Evolutionary conservation across 208 protist genomes (phyloP).

Genomic region (Crithidia bombi): DNA sequence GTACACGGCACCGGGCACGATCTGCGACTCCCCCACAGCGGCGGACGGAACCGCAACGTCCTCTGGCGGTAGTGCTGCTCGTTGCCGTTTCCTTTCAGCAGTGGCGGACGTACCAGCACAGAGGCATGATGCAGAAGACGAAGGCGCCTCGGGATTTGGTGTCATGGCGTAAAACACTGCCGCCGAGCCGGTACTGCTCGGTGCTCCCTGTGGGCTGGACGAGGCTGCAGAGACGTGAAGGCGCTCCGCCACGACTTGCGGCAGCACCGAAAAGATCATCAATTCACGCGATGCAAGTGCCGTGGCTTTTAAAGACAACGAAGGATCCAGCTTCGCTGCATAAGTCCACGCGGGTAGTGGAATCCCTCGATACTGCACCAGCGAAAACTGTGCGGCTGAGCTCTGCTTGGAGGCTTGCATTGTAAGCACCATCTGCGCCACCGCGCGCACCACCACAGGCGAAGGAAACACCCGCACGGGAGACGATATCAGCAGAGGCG

Average conservation of each 20-base stretch:
- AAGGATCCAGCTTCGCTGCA: not conserved
- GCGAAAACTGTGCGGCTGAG: conserved; percentile 17
- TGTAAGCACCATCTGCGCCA: conserved; percentile 33
- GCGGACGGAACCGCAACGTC: not conserved
- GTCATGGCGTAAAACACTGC: conserved; percentile 3
- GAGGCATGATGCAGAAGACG: too few relatives aligned
- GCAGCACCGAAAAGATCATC: conserved; percentile 21
- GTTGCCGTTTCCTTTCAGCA: not conserved
- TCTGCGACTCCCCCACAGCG: not conserved
- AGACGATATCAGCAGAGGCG: not conserved
- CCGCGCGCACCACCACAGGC: conserved; percentile 19
- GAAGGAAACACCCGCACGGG: conserved; percentile 14
- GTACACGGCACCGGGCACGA: not conserved
- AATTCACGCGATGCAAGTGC: not conserved
- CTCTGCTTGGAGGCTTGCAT: conserved; percentile 21
- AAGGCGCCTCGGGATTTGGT: not conserved
- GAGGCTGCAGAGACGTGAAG: too few relatives aligned
- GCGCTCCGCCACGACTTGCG: conserved; percentile 28
- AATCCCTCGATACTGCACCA: conserved; percentile 21
- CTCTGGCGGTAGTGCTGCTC: not conserved
- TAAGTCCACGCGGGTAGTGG: conserved; percentile 17
- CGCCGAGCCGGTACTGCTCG: too few relatives aligned
- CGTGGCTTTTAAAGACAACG: not conserved
- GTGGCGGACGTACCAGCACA: not conserved
- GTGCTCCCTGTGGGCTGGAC: too few relatives aligned